A percentile compares a stretch with the other conserved stretches of the same genome.
phyloP scores from a whole-genome alignment of 305 asterid species.

The Fraxinus platypoda region DNA sequence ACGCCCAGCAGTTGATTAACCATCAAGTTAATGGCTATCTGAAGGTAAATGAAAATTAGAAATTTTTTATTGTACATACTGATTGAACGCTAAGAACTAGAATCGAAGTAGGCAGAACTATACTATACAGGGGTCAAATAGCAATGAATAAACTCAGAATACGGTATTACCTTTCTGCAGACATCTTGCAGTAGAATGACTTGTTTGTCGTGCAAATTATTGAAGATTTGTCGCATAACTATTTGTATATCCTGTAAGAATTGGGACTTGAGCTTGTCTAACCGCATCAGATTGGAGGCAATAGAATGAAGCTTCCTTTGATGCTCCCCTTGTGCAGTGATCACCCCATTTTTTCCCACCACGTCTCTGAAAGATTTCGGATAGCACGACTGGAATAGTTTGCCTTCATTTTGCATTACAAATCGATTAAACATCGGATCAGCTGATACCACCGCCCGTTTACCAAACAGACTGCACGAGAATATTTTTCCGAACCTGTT shows the following conservation, averaged over 20 bases:
- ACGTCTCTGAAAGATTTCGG: constrained; percentile 84
- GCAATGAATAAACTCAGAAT: not conserved
- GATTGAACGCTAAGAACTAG: not conserved
- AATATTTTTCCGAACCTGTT: constrained; percentile 78
- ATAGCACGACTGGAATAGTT: constrained; percentile 72
- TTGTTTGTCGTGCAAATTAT: constrained; percentile 45
- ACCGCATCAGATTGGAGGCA: constrained; percentile 87
- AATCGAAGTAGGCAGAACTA: not conserved
- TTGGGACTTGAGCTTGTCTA: constrained; percentile 68
- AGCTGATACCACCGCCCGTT: constrained; percentile 79
- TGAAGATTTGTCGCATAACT: constrained; percentile 43
- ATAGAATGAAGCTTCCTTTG: constrained; percentile 79
- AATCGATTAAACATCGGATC: constrained; percentile 79
- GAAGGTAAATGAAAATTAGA: not conserved
- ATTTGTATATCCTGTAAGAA: constrained; percentile 70
- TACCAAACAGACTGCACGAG: constrained; percentile 74
- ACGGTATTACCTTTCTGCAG: constrained; percentile 61
- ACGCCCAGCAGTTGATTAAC: constrained; percentile 87
- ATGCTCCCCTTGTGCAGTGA: constrained; percentile 75
- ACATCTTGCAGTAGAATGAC: constrained; percentile 70
- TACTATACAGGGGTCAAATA: not conserved
- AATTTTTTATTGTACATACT: not conserved
- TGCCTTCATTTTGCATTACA: constrained; percentile 85
- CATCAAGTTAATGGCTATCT: constrained; percentile 90
- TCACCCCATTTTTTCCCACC: constrained; percentile 84